Percentiles rank a stretch among this genome's conserved stretches.
Conservation (phyloP, 345 rosid genomes). For the Populus pruinosa region DNA sequence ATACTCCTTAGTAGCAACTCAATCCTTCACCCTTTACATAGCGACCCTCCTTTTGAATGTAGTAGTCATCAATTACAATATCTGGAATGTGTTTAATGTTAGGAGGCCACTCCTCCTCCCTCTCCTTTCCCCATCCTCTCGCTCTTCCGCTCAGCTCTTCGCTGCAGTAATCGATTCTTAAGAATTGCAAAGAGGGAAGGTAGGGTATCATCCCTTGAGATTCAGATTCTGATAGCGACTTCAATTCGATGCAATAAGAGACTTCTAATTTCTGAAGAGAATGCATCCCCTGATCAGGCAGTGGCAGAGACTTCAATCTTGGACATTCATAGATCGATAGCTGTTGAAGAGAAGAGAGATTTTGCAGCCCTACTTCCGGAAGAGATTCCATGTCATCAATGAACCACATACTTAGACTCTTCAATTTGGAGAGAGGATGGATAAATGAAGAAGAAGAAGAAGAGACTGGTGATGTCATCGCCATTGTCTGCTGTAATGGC, state of each 20-base stretch:
- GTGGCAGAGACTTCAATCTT: neutral
- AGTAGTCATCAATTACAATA: neutral
- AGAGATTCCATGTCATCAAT: neutral
- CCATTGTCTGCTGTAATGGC: neutral
- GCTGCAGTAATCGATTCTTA: neutral
- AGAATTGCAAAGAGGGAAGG: neutral
- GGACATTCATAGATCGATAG: neutral
- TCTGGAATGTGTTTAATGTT: slow-evolving; percentile 14
- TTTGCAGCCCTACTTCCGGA: neutral
- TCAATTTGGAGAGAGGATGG: neutral
- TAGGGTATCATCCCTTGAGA: neutral
- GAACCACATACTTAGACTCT: neutral
- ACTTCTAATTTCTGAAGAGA: no score
- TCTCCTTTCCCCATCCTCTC: neutral
- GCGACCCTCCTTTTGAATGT: neutral
- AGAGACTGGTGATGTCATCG: neutral
- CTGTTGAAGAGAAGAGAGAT: slow-evolving; percentile 5
- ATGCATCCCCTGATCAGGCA: no score
- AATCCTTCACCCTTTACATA: no score
- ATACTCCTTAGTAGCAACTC: no score
- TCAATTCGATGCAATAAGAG: rapidly evolving
- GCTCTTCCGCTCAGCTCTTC: neutral
- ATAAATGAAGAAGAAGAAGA: slow-evolving; percentile 1
- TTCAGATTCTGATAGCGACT: no score
- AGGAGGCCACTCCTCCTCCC: slow-evolving; percentile 1